phyloP scores from a whole-genome alignment of 129 eudicot species.

The Cynara cardunculus region DNA sequence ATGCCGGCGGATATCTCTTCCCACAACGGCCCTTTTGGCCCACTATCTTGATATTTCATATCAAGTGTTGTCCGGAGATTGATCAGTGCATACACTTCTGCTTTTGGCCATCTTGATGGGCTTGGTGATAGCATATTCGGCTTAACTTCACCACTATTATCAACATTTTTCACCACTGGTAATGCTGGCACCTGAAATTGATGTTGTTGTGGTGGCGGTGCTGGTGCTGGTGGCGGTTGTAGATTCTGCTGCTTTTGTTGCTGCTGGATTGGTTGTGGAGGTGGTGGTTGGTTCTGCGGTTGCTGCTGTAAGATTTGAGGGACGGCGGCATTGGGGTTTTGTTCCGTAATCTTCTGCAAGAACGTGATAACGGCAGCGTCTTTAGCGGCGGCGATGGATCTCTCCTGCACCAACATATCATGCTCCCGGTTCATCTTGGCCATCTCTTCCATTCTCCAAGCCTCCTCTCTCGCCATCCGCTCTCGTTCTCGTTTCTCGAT shows the following conservation, averaged over 20 bases:
- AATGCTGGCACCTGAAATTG: conserved; percentile 12
- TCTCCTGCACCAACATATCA: conserved; percentile 70
- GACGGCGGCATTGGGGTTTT: conserved; percentile 24
- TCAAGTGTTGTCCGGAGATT: conserved; percentile 66
- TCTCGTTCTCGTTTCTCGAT: conserved; percentile 74
- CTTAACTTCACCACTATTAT: conserved; percentile 29
- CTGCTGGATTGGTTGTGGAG: conserved; percentile 29
- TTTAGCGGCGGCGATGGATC: conserved; percentile 79
- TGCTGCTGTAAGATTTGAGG: conserved; percentile 17
- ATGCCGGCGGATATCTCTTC: conserved; percentile 83
- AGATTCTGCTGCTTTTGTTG: conserved; percentile 18
- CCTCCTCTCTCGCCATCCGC: conserved; percentile 64
- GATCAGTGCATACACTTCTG: conserved; percentile 74
- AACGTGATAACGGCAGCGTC: conserved; percentile 69
- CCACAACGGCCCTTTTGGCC: conserved; percentile 95
- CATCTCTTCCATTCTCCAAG: conserved; percentile 79
- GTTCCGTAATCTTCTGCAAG: conserved; percentile 60
- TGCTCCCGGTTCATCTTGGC: conserved; percentile 69
- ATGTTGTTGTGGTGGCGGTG: conserved; percentile 5
- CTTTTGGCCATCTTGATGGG: conserved; percentile 94
- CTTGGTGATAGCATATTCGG: conserved; percentile 31
- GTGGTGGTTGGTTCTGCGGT: not conserved
- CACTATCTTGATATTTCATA: conserved; percentile 75
- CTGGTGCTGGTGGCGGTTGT: conserved; percentile 15
- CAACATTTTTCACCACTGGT: conserved; percentile 8